Evolutionary conservation across 345 rosid species (phyloP).

Genomic region (Eucalyptus marginata): DNA sequence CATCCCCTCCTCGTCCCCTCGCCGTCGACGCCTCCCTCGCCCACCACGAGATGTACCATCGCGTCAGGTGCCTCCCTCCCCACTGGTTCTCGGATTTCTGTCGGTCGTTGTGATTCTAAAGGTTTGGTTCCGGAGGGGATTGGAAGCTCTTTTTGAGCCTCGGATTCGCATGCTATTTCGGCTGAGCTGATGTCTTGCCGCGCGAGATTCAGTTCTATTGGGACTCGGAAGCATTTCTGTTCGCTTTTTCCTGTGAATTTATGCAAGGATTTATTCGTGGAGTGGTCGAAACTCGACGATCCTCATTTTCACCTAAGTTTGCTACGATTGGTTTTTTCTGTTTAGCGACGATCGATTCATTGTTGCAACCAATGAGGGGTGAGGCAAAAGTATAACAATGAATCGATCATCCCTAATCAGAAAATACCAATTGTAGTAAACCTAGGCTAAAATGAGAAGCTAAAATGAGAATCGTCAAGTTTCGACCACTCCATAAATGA

Average conservation of each 20-base stretch:
- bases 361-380: fast-evolving
- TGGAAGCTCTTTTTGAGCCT: no score
- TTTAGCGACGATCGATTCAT: fast-evolving
- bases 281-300: fast-evolving
- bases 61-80: no score
- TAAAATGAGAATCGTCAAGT: fast-evolving
- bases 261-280: no score
- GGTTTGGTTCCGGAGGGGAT: no score
- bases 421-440: fast-evolving
- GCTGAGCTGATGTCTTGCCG: no score
- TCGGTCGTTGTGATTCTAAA: fast-evolving
- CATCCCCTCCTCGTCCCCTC: no score
- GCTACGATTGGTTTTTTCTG: fast-evolving
- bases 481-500: fast-evolving
- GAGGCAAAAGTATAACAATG: fast-evolving
- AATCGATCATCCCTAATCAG: no score
- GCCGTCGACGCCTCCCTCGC: fast-evolving
- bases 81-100: no score
- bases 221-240: no score
- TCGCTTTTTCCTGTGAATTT: fast-evolving
- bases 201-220: fast-evolving
- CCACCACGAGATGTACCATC: no score
- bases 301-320: no score
- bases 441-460: no score
- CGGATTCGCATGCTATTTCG: fast-evolving